Conservation (phyloP, 169 alveolate species). For the Theileria luwenshuni region DNA sequence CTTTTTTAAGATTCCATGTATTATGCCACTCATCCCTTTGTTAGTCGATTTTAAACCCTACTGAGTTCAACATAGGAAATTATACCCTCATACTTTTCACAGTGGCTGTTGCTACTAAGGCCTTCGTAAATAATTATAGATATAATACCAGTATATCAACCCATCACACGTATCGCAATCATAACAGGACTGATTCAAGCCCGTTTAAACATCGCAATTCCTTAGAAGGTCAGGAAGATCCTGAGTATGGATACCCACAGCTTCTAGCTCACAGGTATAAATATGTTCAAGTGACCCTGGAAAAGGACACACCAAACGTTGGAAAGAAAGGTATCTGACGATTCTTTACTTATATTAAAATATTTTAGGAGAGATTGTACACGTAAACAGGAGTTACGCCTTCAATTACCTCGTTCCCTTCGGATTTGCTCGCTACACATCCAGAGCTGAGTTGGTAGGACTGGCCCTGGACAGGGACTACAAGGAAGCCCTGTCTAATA, state of each 20-base stretch:
- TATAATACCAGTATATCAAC: not conserved
- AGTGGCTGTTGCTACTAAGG: constrained; percentile 24
- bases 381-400: constrained; percentile 61
- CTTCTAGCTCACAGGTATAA: constrained; percentile 45
- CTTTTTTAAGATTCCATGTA: not conserved
- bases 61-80: constrained; percentile 23
- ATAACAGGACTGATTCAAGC: not conserved
- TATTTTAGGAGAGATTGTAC: constrained; percentile 32
- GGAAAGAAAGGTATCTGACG: constrained; percentile 51
- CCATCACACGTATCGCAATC: constrained; percentile 1
- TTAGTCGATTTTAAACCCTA: not conserved
- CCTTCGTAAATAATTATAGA: constrained; percentile 3
- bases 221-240: not conserved
- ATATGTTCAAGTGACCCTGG: constrained; percentile 58
- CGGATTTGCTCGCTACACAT: constrained; percentile 68
- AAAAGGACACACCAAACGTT: constrained; percentile 65
- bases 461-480: constrained; percentile 46
- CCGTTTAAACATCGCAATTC: not conserved
- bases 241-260: not conserved
- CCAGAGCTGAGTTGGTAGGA: constrained; percentile 63
- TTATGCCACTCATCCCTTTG: too few species aligned
- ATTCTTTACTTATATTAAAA: not conserved
- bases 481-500: constrained; percentile 57
- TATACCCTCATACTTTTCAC: not conserved
- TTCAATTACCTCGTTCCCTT: constrained; percentile 68